A percentile compares a stretch with the other conserved stretches of the same genome.
Conservation (phyloP, 1,139 yeast species). For the Debaryomyces sp. region DNA sequence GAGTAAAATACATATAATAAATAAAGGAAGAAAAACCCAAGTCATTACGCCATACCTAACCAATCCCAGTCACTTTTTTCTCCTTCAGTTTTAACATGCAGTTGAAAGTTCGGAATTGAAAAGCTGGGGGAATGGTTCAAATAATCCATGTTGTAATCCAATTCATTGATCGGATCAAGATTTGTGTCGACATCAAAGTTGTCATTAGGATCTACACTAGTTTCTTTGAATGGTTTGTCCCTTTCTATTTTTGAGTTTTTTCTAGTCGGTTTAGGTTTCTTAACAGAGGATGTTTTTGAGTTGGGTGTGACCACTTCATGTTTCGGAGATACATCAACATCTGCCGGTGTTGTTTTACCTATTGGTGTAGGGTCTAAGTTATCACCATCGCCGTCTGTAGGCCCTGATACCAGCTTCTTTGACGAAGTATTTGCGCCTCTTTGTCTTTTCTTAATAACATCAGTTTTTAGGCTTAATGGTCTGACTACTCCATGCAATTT, state of each 20-base stretch:
- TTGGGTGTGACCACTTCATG: not conserved
- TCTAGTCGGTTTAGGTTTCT: slow-evolving; percentile 1
- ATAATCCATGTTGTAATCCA: slow-evolving; percentile 15
- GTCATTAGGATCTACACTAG: not conserved
- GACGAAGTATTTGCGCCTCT: slow-evolving; percentile 9
- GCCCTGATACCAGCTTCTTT: slow-evolving; percentile 8
- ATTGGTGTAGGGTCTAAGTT: slow-evolving; percentile 39
- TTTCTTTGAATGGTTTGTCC: not conserved
- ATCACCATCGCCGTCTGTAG: slow-evolving; percentile 35
- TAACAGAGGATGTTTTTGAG: slow-evolving; percentile 3
- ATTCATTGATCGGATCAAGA: slow-evolving; percentile 18
- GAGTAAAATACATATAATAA: not conserved
- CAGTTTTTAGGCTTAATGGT: slow-evolving; percentile 75
- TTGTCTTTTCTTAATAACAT: slow-evolving; percentile 79
- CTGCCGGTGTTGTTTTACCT: slow-evolving; percentile 8
- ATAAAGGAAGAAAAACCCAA: not conserved
- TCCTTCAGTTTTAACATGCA: slow-evolving; percentile 5
- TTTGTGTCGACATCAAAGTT: slow-evolving; percentile 3
- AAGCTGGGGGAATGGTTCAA: slow-evolving; percentile 8
- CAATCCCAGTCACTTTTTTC: slow-evolving; percentile 37
- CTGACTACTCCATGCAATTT: slow-evolving; percentile 61
- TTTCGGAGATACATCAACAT: not conserved
- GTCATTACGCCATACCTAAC: slow-evolving; percentile 39
- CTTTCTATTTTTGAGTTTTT: not conserved
- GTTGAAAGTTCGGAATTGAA: not conserved